These are phyloP conservation scores for Blastomyces emzantsi DNA, from an alignment of 2,329 filamentous ascomycete genomes.

Conservation along the genomic window DNA sequence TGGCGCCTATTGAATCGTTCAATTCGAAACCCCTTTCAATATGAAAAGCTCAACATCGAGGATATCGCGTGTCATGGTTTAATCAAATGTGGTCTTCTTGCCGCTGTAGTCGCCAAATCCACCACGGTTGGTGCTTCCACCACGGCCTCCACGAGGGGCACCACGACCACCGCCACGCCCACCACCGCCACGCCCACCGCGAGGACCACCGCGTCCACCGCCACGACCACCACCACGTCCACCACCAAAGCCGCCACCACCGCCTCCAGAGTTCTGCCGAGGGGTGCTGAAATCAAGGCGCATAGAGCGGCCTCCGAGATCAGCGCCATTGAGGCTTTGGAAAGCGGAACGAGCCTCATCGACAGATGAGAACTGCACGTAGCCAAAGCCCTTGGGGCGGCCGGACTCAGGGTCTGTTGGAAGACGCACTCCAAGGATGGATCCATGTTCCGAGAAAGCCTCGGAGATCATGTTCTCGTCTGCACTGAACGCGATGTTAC, in stretches of 20 bases:
- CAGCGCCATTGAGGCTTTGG: slow-evolving; percentile 59
- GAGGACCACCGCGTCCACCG: slow-evolving; percentile 39
- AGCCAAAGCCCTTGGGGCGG: slow-evolving; percentile 84
- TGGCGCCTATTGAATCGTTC: not conserved
- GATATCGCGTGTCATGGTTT: slow-evolving; percentile 5
- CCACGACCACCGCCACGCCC: slow-evolving; percentile 41
- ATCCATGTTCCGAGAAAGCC: slow-evolving; percentile 62
- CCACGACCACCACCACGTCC: slow-evolving; percentile 40
- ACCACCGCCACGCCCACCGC: slow-evolving; percentile 12
- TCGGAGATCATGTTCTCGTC: slow-evolving; percentile 65
- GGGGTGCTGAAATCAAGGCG: slow-evolving; percentile 75
- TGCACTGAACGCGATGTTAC: slow-evolving; percentile 79
- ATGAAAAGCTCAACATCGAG: slow-evolving; percentile 1
- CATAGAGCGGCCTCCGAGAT: slow-evolving; percentile 63
- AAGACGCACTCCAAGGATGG: slow-evolving; percentile 70
- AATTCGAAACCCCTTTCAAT: not conserved
- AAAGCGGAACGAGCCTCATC: slow-evolving; percentile 75
- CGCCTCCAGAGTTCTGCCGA: slow-evolving; percentile 48
- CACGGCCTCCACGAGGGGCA: slow-evolving; percentile 36
- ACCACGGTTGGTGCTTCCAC: slow-evolving; percentile 42
- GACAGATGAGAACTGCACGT: slow-evolving; percentile 71
- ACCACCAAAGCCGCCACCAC: slow-evolving; percentile 39
- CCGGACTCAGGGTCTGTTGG: slow-evolving; percentile 81
- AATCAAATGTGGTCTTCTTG: slow-evolving; percentile 66
- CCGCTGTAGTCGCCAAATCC: slow-evolving; percentile 62